Evolutionary conservation across 1,139 yeast genomes (phyloP), one percentile per base, ranked within the genome.

Genomic region (Geotrichum bryndzae): DNA sequence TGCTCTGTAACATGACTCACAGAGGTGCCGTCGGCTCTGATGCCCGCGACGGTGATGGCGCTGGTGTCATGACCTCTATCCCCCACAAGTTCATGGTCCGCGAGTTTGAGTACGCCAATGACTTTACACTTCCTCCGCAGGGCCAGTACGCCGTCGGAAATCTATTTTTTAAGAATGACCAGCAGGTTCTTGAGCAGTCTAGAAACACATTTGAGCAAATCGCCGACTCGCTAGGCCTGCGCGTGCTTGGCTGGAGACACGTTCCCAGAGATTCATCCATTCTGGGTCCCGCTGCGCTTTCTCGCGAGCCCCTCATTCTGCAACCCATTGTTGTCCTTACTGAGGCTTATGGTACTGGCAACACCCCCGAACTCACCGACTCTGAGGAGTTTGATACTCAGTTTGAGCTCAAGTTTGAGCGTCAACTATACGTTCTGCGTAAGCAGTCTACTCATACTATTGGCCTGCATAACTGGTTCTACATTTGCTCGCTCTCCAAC

Each of bases 31-130:
- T 92, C 66, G 89, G 90, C 45, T 85, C 96, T 56, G 96, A 91
- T 73, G 96, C 98, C 35, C 85, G 92, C 71, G 97, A 94, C 73
- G 99, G 99, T 77, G 99, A 94, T 74, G 99, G 99, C 77, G 99
- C 99, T 53, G 99, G 99, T 75, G 91, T 94, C 66, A 84, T 94
- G 83, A 84, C 95, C 59, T 88, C 96, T 53, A 85, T 94, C 66
- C 97, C 98, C 53, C 97, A 92, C 77, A 86, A 82, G 68, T 90
- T 94, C 74, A 85, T 94, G 79, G 76, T 77, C 65, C 84, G 94
- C 74, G 98, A 94, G 77, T 92, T 92, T 76, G 84, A 84, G 69
- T 72, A 75, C 18, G 74, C 72, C 29, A 74, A 80, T 69, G 84
- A 83, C 72, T 82, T 84, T 71, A 79, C 83, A 68, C 74, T 85